phyloP scores from a whole-genome alignment of 768 basidiomycete genomes.

The Termitomyces sp. region DNA sequence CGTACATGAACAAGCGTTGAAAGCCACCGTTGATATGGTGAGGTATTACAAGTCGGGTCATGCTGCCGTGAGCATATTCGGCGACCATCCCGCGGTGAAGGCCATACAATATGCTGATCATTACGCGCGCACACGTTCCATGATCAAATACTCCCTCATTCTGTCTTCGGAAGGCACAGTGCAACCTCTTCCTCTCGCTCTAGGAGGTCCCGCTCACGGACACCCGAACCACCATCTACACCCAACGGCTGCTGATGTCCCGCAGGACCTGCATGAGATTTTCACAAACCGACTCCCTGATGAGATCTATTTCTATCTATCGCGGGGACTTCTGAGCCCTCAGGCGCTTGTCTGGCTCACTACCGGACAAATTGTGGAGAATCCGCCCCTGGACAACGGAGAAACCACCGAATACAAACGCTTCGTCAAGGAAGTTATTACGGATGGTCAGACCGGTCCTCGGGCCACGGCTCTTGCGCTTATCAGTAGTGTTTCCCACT shows the following conservation, averaged over 20 bases:
- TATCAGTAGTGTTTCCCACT: constrained; percentile 75
- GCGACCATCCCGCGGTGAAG: constrained; percentile 84
- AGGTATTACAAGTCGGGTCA: constrained; percentile 90
- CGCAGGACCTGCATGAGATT: constrained; percentile 88
- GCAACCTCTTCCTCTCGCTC: constrained; percentile 74
- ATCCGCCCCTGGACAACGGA: constrained; percentile 89
- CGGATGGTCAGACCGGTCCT: constrained; percentile 92
- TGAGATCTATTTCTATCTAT: constrained; percentile 95
- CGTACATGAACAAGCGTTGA: constrained; percentile 76
- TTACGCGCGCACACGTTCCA: constrained; percentile 85
- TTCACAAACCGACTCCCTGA: constrained; percentile 94
- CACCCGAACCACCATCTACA: constrained; percentile 59
- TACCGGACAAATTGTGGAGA: constrained; percentile 79
- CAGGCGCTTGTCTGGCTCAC: constrained; percentile 96
- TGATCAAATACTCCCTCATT: constrained; percentile 90
- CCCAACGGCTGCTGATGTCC: constrained; percentile 85
- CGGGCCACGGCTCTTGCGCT: constrained; percentile 89
- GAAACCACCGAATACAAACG: constrained; percentile 94
- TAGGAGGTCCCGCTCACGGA: constrained; percentile 47
- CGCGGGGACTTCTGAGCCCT: constrained; percentile 85
- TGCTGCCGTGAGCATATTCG: constrained; percentile 71
- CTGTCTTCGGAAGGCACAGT: constrained; percentile 85
- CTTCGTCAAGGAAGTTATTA: constrained; percentile 95
- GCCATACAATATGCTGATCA: constrained; percentile 76
- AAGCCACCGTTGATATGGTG: constrained; percentile 89